Conservation (phyloP, 208 protist species). For the Trichomonas vaginalis region DNA sequence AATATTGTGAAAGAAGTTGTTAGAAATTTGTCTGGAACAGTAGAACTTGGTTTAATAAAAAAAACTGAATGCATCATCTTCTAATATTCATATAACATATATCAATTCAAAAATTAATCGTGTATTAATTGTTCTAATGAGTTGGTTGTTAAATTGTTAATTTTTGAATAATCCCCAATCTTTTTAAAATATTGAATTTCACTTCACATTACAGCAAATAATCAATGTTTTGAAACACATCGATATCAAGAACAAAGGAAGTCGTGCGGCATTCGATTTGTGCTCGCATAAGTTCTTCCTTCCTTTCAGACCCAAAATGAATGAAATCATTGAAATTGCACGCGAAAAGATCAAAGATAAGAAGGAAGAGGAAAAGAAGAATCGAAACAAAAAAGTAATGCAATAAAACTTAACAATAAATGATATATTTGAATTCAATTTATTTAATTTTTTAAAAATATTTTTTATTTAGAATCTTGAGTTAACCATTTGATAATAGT, state of each 20-base stretch:
- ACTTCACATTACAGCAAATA: background rate
- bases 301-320: background rate
- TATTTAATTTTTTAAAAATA: background rate
- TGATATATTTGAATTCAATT: background rate
- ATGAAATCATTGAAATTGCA: background rate
- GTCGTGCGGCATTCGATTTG: background rate
- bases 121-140: too few species aligned
- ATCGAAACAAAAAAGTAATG: background rate
- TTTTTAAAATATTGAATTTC: too few species aligned
- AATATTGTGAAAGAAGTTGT: too few species aligned
- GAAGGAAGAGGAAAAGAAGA: background rate
- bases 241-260: background rate
- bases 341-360: background rate
- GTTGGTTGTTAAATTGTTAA: too few species aligned
- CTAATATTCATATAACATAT: too few species aligned
- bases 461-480: background rate
- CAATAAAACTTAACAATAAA: background rate
- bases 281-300: background rate
- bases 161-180: too few species aligned
- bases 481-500: background rate
- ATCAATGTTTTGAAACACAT: background rate
- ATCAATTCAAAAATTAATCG: too few species aligned
- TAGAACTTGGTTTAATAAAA: too few species aligned
- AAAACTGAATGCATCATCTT: too few species aligned
- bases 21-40: too few species aligned